Evolutionary conservation across 2,329 filamentous ascomycete species (phyloP), one percentile per base, ranked within the genome.

Genomic region (Microdochium paspali): DNA sequence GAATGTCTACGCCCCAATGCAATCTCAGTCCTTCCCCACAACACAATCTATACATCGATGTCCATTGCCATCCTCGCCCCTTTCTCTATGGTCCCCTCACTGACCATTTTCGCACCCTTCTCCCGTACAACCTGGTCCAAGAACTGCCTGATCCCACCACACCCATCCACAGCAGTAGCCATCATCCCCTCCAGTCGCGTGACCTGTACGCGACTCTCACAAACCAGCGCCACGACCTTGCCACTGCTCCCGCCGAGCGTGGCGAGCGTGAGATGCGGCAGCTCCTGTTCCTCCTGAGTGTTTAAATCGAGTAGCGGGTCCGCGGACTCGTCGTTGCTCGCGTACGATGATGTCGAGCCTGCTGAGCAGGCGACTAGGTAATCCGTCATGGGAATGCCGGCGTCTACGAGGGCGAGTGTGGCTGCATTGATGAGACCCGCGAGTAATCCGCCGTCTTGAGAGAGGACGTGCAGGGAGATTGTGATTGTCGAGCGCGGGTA

Each of bases 311-410:
- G 72, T 49, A 94, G 65, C 2, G 88, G 88, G 58, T 94, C 88
- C 10, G 85, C 85, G 3, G 62, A 64, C 50, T 87, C 85, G 58
- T 86, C 83, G 48, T 79, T 79, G 1, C 74, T 72, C 0, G 78
- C 72, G 54, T 85, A 79, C 0, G 80, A 77, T 0, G 82, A 82
- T 0, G 85, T 88, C 13, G 84, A 87, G 3, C 90, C 93, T 0
- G 89, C 87, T 1, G 90, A 95, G 67, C 88, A 94, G 5, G 90
- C 89, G 21, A 84, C 82, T 2, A 97, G 79, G 62, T 96, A 94
- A 61, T 95, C 89, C 2, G 83, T 82, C 90, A 97, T 96, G 23
- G 93, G 93, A 20, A 98, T 85, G 46, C 93, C 93, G 1, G 93
- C 93, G 62, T 98, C 93, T 52, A 97, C 84, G 21, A 97, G 80